Percentiles rank a stretch among this genome's conserved stretches.
Conservation (phyloP, 164 flowering plant species). For the Taxillus chinensis region DNA sequence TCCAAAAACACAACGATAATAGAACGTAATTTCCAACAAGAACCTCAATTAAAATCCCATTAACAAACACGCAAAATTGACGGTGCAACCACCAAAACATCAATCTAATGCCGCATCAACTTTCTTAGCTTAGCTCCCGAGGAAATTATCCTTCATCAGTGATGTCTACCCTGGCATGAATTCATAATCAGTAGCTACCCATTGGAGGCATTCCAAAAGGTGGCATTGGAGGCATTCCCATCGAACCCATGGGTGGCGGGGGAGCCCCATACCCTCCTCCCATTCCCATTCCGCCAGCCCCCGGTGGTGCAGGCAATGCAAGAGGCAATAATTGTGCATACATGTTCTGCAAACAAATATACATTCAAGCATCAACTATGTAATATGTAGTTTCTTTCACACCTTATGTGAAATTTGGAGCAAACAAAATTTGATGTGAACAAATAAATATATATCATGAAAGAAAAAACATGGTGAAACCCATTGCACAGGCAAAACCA, state of each 20-base stretch:
- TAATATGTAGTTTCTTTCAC: too few species aligned
- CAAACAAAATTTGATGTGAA: too few species aligned
- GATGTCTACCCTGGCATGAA: background rate
- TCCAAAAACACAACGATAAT: constrained; percentile 3
- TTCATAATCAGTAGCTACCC: constrained; percentile 48
- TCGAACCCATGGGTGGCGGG: constrained; percentile 48
- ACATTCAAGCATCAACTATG: background rate
- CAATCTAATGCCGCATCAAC: constrained; percentile 5
- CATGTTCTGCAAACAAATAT: constrained; percentile 70
- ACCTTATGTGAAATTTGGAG: too few species aligned
- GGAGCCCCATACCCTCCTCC: constrained; percentile 58
- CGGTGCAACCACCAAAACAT: background rate
- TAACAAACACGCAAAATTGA: constrained; percentile 1
- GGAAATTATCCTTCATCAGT: background rate
- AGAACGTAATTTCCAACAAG: constrained; percentile 14
- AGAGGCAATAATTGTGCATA: constrained; percentile 96
- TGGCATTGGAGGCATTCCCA: constrained; percentile 99
- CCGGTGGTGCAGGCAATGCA: constrained; percentile 97
- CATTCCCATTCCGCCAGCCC: constrained; percentile 67
- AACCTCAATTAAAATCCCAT: constrained; percentile 11
- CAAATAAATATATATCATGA: too few species aligned
- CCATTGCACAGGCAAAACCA: too few species aligned
- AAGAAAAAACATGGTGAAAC: too few species aligned
- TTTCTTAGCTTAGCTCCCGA: background rate
- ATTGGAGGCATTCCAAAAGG: constrained; percentile 96